phyloP scores from a whole-genome alignment of 805 yeast species.

The Myxozyma kluyveri region DNA sequence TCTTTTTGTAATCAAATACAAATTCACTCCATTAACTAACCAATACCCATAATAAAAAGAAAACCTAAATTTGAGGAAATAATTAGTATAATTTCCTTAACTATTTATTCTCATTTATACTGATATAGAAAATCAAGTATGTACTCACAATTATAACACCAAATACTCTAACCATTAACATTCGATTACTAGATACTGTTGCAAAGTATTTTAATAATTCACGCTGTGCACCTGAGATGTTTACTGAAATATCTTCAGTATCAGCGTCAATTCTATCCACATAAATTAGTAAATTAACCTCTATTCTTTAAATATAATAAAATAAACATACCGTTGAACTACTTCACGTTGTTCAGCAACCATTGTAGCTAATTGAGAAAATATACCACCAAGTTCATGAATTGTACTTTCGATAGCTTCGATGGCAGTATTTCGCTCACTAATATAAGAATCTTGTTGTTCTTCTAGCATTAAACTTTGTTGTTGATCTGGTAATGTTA shows the following conservation, averaged over 20 bases:
- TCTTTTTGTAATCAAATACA: not conserved
- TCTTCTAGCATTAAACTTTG: constrained; percentile 82
- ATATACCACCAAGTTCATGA: constrained; percentile 91
- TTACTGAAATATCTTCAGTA: constrained; percentile 87
- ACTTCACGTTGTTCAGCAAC: constrained; percentile 96
- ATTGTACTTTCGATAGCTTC: constrained; percentile 97
- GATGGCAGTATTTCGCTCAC: constrained; percentile 83
- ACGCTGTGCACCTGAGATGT: constrained; percentile 90
- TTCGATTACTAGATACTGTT: constrained; percentile 80
- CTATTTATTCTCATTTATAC: no score
- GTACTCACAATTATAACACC: constrained; percentile 69
- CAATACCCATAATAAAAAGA: constrained; percentile 33
- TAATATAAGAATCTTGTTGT: constrained; percentile 70
- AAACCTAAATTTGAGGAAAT: constrained; percentile 13
- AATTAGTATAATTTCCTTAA: constrained; percentile 36
- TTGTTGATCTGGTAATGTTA: constrained; percentile 80
- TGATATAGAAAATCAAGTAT: constrained; percentile 49
- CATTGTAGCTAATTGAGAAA: constrained; percentile 95
- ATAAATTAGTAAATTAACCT: not conserved
- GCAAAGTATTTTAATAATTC: constrained; percentile 88
- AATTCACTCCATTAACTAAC: constrained; percentile 30
- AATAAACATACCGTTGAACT: constrained; percentile 58
- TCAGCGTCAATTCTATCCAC: constrained; percentile 70
- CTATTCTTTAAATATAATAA: not conserved
- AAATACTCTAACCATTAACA: constrained; percentile 87